A percentile compares a stretch with the other conserved stretches of the same genome.
phyloP scores from a whole-genome alignment of 805 yeast genomes.

The Candida ascalaphidarum region DNA sequence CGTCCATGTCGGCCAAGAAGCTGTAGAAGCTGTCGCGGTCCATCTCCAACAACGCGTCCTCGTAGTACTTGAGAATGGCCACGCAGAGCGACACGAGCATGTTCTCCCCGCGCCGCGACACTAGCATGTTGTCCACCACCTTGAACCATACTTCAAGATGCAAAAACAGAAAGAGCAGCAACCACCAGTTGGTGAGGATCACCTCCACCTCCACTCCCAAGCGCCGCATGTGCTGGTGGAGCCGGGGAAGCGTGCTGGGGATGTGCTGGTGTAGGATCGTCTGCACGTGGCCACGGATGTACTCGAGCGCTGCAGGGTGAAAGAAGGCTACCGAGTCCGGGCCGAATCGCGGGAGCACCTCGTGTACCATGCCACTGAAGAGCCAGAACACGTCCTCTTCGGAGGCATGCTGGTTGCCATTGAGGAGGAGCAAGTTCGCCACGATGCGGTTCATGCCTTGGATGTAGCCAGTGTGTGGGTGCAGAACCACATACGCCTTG shows the following conservation, averaged over 20 bases:
- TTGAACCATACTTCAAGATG: conserved; percentile 44
- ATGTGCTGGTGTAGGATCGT: conserved; percentile 25
- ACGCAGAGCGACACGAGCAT: too few species aligned
- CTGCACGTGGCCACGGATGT: conserved; percentile 31
- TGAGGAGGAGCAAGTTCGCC: conserved; percentile 39
- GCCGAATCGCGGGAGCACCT: conserved; percentile 39
- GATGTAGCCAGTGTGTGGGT: conserved; percentile 44
- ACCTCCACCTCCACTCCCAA: conserved; percentile 38
- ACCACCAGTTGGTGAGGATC: conserved; percentile 50
- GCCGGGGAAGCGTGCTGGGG: conserved; percentile 27
- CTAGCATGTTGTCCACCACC: conserved; percentile 40
- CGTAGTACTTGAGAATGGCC: too few species aligned
- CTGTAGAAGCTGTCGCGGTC: too few species aligned
- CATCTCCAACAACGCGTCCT: too few species aligned
- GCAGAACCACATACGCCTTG: conserved; percentile 40
- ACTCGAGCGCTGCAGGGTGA: conserved; percentile 8
- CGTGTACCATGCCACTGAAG: conserved; percentile 39
- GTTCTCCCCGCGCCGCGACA: too few species aligned
- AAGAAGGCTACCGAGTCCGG: conserved; percentile 12
- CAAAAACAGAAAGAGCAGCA: conserved; percentile 41
- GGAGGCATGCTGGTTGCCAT: conserved; percentile 9
- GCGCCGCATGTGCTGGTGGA: conserved; percentile 23
- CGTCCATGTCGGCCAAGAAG: too few species aligned
- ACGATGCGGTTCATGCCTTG: conserved; percentile 58
- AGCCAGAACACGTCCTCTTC: conserved; percentile 50